Percentiles rank a stretch among this genome's conserved stretches.
These are phyloP conservation scores for Saccharum spontaneum DNA, from an alignment of 176 grass and related monocot species.

Conservation along the genomic window DNA sequence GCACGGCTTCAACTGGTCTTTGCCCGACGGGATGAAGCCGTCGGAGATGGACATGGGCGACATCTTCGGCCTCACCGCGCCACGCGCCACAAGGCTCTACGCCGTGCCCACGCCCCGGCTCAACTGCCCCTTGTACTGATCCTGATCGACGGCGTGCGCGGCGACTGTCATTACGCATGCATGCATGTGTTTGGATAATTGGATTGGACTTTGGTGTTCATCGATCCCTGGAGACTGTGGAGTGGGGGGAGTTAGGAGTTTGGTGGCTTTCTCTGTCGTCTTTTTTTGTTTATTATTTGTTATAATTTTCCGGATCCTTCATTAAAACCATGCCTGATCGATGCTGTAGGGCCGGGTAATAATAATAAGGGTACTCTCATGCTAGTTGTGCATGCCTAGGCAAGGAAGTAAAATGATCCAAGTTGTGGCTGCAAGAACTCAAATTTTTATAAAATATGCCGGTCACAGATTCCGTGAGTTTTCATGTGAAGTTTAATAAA, in stretches of 20 bases:
- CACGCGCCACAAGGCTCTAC: slow-evolving; percentile 60
- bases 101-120: slow-evolving; percentile 70
- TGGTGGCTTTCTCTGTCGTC: not conserved
- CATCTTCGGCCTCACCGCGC: slow-evolving; percentile 85
- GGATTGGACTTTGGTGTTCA: not conserved
- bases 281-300: not conserved
- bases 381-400: not conserved
- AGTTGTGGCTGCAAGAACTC: not conserved
- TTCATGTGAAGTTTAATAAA: no score
- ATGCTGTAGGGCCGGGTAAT: not conserved
- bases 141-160: not conserved
- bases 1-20: slow-evolving; percentile 75
- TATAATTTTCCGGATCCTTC: not conserved
- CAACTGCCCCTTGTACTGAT: slow-evolving; percentile 38
- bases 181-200: not conserved
- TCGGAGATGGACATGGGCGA: slow-evolving; percentile 89
- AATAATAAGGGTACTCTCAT: not conserved
- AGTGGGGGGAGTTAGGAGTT: not conserved
- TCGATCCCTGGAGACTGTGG: no score
- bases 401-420: not conserved
- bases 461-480: no score
- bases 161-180: not conserved
- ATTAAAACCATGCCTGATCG: not conserved
- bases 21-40: slow-evolving; percentile 75
- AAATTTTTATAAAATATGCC: no score